Evolutionary conservation across 2,329 filamentous ascomycete species (phyloP).

Genomic region (Myriosclerotinia curreyana): DNA sequence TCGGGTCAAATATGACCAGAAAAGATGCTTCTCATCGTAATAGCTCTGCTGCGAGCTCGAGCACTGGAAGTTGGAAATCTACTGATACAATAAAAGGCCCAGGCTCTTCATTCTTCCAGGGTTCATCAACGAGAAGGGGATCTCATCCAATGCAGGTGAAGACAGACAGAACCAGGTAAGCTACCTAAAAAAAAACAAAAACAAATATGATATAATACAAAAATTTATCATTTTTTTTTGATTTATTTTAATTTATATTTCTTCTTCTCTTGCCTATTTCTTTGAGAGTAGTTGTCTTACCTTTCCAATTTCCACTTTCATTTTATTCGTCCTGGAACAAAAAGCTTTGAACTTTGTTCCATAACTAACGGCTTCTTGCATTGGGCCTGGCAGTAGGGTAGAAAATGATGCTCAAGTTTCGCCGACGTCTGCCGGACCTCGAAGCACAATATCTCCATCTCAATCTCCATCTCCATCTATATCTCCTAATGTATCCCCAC

Average conservation of each 20-base stretch:
- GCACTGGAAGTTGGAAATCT: conserved; percentile 64
- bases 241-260: conserved; percentile 35
- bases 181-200: no score
- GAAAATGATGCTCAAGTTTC: conserved; percentile 39
- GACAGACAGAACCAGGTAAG: conserved; percentile 49
- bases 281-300: conserved; percentile 9
- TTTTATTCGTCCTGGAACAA: conserved; percentile 20
- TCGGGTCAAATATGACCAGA: conserved; percentile 57
- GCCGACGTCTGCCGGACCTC: conserved; percentile 36
- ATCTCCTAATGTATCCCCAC: conserved; percentile 39
- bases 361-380: conserved; percentile 40
- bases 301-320: neutral
- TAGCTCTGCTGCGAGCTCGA: conserved; percentile 63
- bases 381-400: conserved; percentile 35
- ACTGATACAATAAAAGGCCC: conserved; percentile 57
- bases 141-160: conserved; percentile 49
- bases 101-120: conserved; percentile 36
- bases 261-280: conserved; percentile 19
- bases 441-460: conserved; percentile 29
- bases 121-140: conserved; percentile 32
- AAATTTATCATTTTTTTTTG: conserved; percentile 18
- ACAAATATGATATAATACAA: neutral
- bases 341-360: conserved; percentile 34
- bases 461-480: conserved; percentile 33
- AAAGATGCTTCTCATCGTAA: conserved; percentile 59